A percentile compares a stretch with the other conserved stretches of the same genome.
These are phyloP conservation scores for Pharus latifolius DNA, from an alignment of 176 grass and related monocot species.

Conservation along the genomic window DNA sequence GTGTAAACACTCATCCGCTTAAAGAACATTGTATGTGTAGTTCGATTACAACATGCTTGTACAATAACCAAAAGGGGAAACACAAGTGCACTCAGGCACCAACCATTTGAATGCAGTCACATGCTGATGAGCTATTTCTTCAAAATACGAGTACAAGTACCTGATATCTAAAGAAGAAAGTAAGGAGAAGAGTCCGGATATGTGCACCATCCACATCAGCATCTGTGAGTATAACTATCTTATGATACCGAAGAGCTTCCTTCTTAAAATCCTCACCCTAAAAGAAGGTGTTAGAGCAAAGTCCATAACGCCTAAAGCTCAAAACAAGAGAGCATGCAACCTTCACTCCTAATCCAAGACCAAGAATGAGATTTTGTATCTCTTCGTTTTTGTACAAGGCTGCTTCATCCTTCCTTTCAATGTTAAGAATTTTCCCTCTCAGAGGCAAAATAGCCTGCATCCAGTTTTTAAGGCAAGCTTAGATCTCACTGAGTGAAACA, in stretches of 20 bases:
- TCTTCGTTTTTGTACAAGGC: constrained; percentile 99
- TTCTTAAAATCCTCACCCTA: constrained; percentile 99
- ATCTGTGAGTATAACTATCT: constrained; percentile 92
- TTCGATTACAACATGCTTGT: background rate
- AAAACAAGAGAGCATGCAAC: constrained; percentile 22
- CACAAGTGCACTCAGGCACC: background rate
- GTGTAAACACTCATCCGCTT: background rate
- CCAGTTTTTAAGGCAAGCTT: constrained; percentile 18
- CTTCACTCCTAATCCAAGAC: constrained; percentile 94
- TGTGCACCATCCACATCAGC: constrained; percentile 98
- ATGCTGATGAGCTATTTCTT: background rate
- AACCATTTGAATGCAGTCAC: background rate
- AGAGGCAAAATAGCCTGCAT: constrained; percentile 92
- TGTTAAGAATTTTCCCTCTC: constrained; percentile 96
- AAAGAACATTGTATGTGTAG: background rate
- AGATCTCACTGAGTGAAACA: background rate
- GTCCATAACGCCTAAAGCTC: background rate
- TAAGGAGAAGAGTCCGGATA: constrained; percentile 92
- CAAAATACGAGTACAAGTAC: constrained; percentile 22
- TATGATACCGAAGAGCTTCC: constrained; percentile 90
- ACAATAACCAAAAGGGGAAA: background rate
- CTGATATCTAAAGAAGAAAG: constrained; percentile 99
- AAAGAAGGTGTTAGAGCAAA: constrained; percentile 34
- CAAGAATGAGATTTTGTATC: constrained; percentile 97
- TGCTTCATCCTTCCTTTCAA: constrained; percentile 93